phyloP scores from a whole-genome alignment of 805 yeast genomes.

The Grigorovia humatica region DNA sequence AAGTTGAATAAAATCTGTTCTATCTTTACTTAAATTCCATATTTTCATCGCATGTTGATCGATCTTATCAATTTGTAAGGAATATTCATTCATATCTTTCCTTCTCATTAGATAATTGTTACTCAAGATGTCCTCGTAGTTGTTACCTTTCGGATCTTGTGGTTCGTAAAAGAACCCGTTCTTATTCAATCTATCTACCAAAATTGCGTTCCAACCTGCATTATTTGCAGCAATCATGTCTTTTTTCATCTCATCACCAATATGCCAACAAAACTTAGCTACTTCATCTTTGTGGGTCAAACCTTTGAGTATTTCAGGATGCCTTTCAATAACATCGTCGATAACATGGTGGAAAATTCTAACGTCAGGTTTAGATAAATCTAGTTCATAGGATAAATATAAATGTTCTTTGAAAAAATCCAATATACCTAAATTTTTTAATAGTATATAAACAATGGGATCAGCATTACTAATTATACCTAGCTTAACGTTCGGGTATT shows the following conservation, averaged over 20 bases:
- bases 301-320: slow-evolving; percentile 8
- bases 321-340: slow-evolving; percentile 17
- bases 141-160: background rate
- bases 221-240: slow-evolving; percentile 43
- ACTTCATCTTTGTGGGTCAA: slow-evolving; percentile 9
- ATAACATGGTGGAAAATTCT: slow-evolving; percentile 36
- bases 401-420: slow-evolving; percentile 33
- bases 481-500: slow-evolving; percentile 28
- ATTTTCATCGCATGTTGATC: slow-evolving; percentile 14
- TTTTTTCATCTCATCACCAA: slow-evolving; percentile 51
- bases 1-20: slow-evolving; percentile 14
- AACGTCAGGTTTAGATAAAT: slow-evolving; percentile 41
- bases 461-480: slow-evolving; percentile 56
- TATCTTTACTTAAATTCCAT: slow-evolving; percentile 12
- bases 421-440: slow-evolving; percentile 38
- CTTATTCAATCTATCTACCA: slow-evolving; percentile 37
- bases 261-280: slow-evolving; percentile 41
- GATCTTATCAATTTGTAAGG: slow-evolving; percentile 22
- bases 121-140: background rate
- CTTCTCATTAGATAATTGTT: slow-evolving; percentile 2
- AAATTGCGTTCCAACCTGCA: slow-evolving; percentile 55
- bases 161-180: slow-evolving; percentile 15
- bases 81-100: slow-evolving; percentile 10
- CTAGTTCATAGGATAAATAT: slow-evolving; percentile 49
- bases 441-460: slow-evolving; percentile 36